phyloP scores from a whole-genome alignment of 1,139 yeast species.

The Taiozyma onychis region DNA sequence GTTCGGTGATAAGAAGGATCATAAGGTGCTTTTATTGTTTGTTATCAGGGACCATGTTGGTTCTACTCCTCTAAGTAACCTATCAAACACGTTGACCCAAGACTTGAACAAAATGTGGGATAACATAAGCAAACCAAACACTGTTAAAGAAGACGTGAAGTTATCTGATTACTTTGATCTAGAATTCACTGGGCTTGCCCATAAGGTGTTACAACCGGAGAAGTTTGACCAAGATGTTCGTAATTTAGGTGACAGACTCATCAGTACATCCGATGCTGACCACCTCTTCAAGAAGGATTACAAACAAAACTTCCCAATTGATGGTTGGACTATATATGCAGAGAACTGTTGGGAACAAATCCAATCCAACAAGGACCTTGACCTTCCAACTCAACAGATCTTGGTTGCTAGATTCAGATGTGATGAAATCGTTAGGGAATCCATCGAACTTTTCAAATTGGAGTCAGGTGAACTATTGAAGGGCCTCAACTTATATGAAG shows the following conservation, averaged over 20 bases:
- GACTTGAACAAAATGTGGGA: slow-evolving; percentile 81
- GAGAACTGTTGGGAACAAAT: slow-evolving; percentile 93
- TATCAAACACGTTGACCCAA: slow-evolving; percentile 58
- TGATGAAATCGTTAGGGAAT: slow-evolving; percentile 62
- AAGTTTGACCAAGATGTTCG: slow-evolving; percentile 63
- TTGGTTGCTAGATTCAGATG: slow-evolving; percentile 92
- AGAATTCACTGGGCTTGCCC: slow-evolving; percentile 76
- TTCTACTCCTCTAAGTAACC: slow-evolving; percentile 71
- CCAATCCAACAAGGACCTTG: slow-evolving; percentile 86
- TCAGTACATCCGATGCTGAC: slow-evolving; percentile 24
- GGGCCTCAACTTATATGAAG: slow-evolving; percentile 12
- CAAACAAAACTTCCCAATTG: slow-evolving; percentile 85
- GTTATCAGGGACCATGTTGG: slow-evolving; percentile 93
- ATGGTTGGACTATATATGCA: slow-evolving; percentile 94
- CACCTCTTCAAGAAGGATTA: slow-evolving; percentile 62
- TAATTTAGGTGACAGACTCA: slow-evolving; percentile 51
- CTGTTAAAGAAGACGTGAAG: slow-evolving; percentile 39
- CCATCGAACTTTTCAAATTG: slow-evolving; percentile 21
- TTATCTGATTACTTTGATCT: slow-evolving; percentile 81
- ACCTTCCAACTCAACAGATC: slow-evolving; percentile 93
- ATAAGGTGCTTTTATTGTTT: slow-evolving; percentile 73
- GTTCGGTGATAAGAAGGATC: slow-evolving; percentile 41
- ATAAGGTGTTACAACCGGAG: slow-evolving; percentile 76
- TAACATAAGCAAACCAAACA: slow-evolving; percentile 65
- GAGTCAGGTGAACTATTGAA: slow-evolving; percentile 18